Evolutionary conservation across 1,284 basidiomycete genomes (phyloP).

Genomic region (Fomitopsis palustris): DNA sequence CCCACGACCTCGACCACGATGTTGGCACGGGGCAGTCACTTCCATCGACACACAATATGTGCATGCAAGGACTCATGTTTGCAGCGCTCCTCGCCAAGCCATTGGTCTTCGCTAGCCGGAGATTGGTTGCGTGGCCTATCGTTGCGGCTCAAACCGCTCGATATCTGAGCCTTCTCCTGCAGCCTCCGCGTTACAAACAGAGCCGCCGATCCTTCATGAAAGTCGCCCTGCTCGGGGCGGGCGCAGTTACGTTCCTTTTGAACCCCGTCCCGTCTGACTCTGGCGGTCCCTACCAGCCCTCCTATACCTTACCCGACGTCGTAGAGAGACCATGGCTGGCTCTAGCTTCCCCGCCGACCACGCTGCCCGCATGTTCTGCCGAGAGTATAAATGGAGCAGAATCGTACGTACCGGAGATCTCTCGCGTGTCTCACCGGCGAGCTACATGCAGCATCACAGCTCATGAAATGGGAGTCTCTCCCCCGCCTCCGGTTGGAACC

Average conservation of each 20-base stretch:
- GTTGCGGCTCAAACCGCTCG: background rate
- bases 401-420: constrained; percentile 14
- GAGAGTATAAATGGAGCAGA: constrained; percentile 20
- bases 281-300: background rate
- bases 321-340: background rate
- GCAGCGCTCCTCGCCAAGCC: background rate
- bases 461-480: constrained; percentile 38
- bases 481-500: constrained; percentile 46
- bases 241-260: background rate
- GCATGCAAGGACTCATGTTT: background rate
- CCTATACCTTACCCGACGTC: background rate
- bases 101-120: background rate
- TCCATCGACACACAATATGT: background rate
- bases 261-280: background rate
- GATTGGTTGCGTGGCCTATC: background rate
- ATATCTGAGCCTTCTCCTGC: background rate
- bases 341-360: background rate
- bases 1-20: background rate
- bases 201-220: constrained; percentile 2
- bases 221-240: background rate
- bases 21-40: background rate
- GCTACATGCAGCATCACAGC: constrained; percentile 24
- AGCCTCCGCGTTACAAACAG: background rate
- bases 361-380: constrained; percentile 16
- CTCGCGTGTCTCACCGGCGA: constrained; percentile 37